phyloP scores from a whole-genome alignment of 1,139 yeast genomes.

The Ogataea hybrid region DNA sequence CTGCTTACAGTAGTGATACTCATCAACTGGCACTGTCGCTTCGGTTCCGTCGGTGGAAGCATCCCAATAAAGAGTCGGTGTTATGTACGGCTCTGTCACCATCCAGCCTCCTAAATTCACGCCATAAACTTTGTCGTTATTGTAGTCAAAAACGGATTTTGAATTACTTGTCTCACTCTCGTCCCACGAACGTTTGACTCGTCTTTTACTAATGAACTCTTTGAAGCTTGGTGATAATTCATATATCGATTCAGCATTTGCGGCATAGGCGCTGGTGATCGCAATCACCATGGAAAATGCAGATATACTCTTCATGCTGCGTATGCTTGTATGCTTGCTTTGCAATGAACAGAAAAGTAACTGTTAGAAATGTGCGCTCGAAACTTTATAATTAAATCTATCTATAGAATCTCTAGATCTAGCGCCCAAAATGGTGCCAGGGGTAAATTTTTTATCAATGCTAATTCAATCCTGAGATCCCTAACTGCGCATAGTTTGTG shows the following conservation, averaged over 20 bases:
- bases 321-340: not conserved
- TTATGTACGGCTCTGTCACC: constrained; percentile 81
- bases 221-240: constrained; percentile 12
- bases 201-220: constrained; percentile 4
- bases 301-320: not conserved
- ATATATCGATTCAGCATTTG: not conserved
- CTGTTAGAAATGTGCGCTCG: not conserved
- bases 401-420: constrained; percentile 11
- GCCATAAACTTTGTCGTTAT: constrained; percentile 58
- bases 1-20: constrained; percentile 62
- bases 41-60: constrained; percentile 33
- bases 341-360: not conserved
- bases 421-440: constrained; percentile 8
- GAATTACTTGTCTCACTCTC: not conserved
- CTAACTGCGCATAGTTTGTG: constrained; percentile 20
- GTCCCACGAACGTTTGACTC: constrained; percentile 4
- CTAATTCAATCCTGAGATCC: constrained; percentile 5
- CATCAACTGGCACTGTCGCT: constrained; percentile 74
- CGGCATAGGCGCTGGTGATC: not conserved
- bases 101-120: constrained; percentile 95
- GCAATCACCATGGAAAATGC: not conserved
- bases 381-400: not conserved
- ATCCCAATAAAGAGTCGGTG: constrained; percentile 65
- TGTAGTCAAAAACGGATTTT: constrained; percentile 39
- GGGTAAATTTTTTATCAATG: not conserved